Percentiles rank a stretch among this genome's conserved stretches.
These are phyloP conservation scores for Ceratocystis lukuohia DNA, from an alignment of 2,329 filamentous ascomycete genomes.

Conservation along the genomic window DNA sequence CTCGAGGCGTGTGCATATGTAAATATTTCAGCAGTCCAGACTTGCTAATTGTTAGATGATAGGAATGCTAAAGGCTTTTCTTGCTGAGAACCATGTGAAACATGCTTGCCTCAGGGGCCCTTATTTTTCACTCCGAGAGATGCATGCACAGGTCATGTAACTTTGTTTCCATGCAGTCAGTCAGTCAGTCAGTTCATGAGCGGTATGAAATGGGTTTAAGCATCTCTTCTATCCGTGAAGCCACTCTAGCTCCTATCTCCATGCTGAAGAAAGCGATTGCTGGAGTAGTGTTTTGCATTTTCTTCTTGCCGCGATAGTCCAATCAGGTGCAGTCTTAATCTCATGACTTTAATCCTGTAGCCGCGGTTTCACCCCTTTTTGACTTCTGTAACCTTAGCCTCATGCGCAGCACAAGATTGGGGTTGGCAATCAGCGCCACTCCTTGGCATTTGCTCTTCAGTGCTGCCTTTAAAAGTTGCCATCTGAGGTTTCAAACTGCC, in stretches of 20 bases:
- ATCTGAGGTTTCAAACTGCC: background rate
- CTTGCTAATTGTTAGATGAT: background rate
- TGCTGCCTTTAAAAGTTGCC: background rate
- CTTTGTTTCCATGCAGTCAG: background rate
- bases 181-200: background rate
- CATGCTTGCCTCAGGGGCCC: background rate
- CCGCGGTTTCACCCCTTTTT: background rate
- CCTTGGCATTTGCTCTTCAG: background rate
- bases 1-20: no score
- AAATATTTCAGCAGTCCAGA: background rate
- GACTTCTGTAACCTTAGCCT: background rate
- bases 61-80: background rate
- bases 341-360: background rate
- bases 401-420: background rate
- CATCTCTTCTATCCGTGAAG: background rate
- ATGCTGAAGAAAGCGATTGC: background rate
- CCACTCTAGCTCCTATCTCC: background rate
- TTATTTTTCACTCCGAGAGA: background rate
- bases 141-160: background rate
- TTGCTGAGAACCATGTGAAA: background rate
- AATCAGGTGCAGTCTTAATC: background rate
- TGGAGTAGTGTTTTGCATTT: background rate
- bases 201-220: background rate
- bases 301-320: background rate
- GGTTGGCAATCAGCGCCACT: background rate